Evolutionary conservation across 371 early-diverging fungal genomes (phyloP), one percentile per base, ranked within the genome.

Genomic region (Haplosporangium sp.): DNA sequence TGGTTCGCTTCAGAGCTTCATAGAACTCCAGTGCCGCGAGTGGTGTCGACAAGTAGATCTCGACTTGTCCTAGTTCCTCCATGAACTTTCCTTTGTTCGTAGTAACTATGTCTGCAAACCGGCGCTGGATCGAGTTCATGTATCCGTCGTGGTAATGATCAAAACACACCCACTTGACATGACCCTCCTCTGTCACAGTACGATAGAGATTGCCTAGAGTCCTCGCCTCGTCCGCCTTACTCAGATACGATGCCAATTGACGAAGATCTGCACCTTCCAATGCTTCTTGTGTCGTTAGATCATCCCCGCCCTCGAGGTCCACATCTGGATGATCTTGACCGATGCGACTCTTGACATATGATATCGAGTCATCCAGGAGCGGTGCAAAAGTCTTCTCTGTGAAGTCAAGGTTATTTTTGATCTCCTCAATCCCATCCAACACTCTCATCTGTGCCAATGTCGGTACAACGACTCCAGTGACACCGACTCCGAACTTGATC

Each of bases 91-190:
- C 59, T 6, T 16, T 3, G 36, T 59, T 59, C 16, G 20, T 9
- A 11, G 14, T 14, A 14, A 59, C 48, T 6, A 47, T 23, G 12
- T 59, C 48, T 3, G 40, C 14, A n/a, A 10, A 48, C 20, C 48
- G 10, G 5, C n/a, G 16, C 48, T 9, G 14, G 48, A 48, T 9
- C 14, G 48, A 11, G 18, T 14, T n/a, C 48, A 16, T 9, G n/a
- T 48, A 48, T 7, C n/a, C 48, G 2, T 48, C 48, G 58, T 45
- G 58, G 18, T 58, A 66, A 37, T 66, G 66, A 21, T 66, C 66
- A 0, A 23, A 9, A 36, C 66, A 66, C 8, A 66, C 59, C 66
- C 66, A 66, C 41, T 66, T 57, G 42, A 66, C 66, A 41, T 58
- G 52, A 16, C 58, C 66, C 1, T 51, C 51, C 3, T 29, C 6